A percentile compares a stretch with the other conserved stretches of the same genome.
Evolutionary conservation across 768 basidiomycete species (phyloP).

Genomic region (Xerocomellus dryophilus): DNA sequence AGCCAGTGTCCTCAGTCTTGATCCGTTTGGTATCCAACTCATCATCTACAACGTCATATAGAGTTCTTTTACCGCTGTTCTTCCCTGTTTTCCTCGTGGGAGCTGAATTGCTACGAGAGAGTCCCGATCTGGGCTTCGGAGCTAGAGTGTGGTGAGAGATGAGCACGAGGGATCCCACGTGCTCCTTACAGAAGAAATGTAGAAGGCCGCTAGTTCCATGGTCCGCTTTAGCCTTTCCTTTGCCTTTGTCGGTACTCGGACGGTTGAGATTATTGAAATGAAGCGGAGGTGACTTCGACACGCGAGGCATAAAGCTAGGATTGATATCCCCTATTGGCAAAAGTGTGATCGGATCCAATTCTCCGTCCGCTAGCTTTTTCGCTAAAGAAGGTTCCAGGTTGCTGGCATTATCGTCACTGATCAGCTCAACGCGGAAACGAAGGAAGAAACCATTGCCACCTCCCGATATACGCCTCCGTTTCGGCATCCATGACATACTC

Average conservation of each 20-base stretch:
- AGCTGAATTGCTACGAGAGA: constrained; percentile 28
- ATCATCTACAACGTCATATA: constrained; percentile 67
- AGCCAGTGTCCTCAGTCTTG: constrained; percentile 23
- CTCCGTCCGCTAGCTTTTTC: constrained; percentile 61
- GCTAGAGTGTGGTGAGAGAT: constrained; percentile 35
- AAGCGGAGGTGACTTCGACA: constrained; percentile 42
- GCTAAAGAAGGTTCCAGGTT: constrained; percentile 64
- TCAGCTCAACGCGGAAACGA: background rate
- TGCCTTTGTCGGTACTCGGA: constrained; percentile 38
- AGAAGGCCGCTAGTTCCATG: constrained; percentile 42
- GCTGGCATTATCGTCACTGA: constrained; percentile 37
- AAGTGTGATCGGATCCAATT: constrained; percentile 66
- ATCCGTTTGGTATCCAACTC: constrained; percentile 56
- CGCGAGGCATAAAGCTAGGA: constrained; percentile 55
- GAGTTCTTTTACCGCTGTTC: constrained; percentile 72
- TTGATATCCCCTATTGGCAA: constrained; percentile 78
- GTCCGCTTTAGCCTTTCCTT: constrained; percentile 41
- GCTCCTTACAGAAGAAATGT: constrained; percentile 60
- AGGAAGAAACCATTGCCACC: constrained; percentile 36
- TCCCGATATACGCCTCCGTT: constrained; percentile 69
- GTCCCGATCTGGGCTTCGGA: constrained; percentile 25
- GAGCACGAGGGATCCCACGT: constrained; percentile 32
- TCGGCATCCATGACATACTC: constrained; percentile 53
- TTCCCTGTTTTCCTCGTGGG: constrained; percentile 43
- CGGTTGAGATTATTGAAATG: constrained; percentile 27